Conservation (phyloP, 257 asterid genomes). For the Ligustrum vulgare region DNA sequence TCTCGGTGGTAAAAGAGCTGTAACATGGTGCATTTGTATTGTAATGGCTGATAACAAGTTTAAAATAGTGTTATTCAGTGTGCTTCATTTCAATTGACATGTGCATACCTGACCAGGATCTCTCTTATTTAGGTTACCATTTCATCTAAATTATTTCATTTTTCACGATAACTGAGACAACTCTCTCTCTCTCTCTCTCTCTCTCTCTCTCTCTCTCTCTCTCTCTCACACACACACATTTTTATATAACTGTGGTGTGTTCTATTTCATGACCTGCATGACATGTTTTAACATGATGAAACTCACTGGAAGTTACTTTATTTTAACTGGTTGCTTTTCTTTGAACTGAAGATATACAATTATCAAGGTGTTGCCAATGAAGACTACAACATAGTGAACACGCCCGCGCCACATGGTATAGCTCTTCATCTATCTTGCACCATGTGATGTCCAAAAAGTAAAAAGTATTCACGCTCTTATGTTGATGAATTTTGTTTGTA, state of each 20-base stretch:
- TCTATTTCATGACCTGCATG: neutral
- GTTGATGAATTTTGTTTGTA: constrained; percentile 5
- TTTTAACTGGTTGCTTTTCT: constrained; percentile 28
- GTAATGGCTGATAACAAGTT: neutral
- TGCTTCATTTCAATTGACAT: neutral
- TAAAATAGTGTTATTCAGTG: neutral
- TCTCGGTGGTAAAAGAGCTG: neutral
- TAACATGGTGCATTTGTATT: neutral
- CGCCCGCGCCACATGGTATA: constrained; percentile 88
- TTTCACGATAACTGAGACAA: neutral
- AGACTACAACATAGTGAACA: constrained; percentile 82
- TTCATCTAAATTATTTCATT: constrained; percentile 1
- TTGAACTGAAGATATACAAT: constrained; percentile 63
- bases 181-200: too few relatives aligned
- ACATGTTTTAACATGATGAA: neutral
- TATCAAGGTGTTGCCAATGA: constrained; percentile 91
- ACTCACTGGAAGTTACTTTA: constrained; percentile 2
- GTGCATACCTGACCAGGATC: neutral
- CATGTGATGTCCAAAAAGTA: constrained; percentile 2
- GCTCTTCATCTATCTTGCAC: constrained; percentile 15
- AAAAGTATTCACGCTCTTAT: neutral
- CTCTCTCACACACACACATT: too few relatives aligned
- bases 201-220: too few relatives aligned
- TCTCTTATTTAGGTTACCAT: neutral
- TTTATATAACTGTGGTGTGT: neutral